A percentile compares a stretch with the other conserved stretches of the same genome.
These are phyloP conservation scores for Venturiaceae sp. DNA, from an alignment of 2,329 filamentous ascomycete genomes.

Conservation along the genomic window DNA sequence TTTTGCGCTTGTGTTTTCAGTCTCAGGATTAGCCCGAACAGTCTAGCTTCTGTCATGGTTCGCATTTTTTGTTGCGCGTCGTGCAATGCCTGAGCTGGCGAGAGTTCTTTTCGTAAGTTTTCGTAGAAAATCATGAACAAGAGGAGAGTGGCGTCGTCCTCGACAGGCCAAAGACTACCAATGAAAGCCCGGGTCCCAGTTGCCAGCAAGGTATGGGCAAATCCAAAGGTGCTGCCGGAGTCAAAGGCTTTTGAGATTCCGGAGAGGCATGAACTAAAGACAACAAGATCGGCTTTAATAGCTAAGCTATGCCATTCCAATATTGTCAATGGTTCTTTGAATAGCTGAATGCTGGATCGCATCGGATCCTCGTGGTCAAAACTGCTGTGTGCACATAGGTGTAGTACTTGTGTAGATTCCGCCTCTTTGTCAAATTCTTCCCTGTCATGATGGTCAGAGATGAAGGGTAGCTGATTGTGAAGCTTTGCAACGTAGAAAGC, in stretches of 20 bases:
- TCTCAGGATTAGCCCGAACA: conserved; percentile 6
- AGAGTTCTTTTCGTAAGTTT: conserved; percentile 4
- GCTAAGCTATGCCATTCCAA: conserved; percentile 8
- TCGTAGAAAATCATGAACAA: conserved; percentile 12
- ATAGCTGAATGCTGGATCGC: conserved; percentile 9
- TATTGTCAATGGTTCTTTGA: conserved; percentile 10
- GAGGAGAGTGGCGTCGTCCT: conserved; percentile 9
- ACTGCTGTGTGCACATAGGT: conserved; percentile 11
- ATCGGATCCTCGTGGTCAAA: conserved; percentile 8
- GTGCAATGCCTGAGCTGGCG: conserved; percentile 8
- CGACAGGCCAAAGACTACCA: conserved; percentile 11
- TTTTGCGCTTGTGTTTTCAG: conserved; percentile 2
- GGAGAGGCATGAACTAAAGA: conserved; percentile 12
- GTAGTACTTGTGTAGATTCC: conserved; percentile 7
- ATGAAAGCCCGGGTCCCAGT: conserved; percentile 10
- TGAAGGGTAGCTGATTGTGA: conserved; percentile 5
- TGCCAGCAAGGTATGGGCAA: conserved; percentile 9
- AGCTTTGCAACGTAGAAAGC: conserved; percentile 9
- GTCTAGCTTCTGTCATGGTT: conserved; percentile 4
- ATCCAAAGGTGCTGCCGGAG: conserved; percentile 10
- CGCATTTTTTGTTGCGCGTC: conserved; percentile 12
- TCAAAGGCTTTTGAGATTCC: conserved; percentile 9
- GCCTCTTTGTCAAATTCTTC: conserved; percentile 7
- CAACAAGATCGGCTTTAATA: conserved; percentile 10
- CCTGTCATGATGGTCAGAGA: conserved; percentile 9